phyloP scores from a whole-genome alignment of 192 early-diverging fungal species.

The Backusella tuberculispora region DNA sequence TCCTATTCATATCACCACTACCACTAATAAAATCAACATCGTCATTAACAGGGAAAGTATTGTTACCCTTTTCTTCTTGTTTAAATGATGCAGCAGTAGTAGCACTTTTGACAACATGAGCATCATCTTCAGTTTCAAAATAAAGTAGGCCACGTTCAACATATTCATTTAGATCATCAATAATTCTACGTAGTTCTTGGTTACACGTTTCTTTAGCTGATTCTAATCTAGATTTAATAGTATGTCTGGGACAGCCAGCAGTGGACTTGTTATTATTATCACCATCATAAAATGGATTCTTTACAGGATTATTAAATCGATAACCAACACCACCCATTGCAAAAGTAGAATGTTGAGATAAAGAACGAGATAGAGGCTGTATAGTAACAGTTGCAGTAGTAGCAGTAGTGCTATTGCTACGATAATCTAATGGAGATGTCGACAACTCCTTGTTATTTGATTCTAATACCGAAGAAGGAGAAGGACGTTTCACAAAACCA shows the following conservation, averaged over 20 bases:
- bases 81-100: neutral
- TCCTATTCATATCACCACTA: neutral
- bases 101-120: constrained; percentile 21
- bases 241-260: constrained; percentile 12
- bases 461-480: neutral
- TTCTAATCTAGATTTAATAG: constrained; percentile 37
- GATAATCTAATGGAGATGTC: neutral
- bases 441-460: neutral
- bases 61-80: neutral
- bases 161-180: constrained; percentile 66
- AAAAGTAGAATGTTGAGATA: constrained; percentile 2
- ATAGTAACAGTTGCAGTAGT: neutral
- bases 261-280: neutral
- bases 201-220: constrained; percentile 55
- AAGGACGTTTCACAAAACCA: constrained; percentile 2
- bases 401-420: neutral
- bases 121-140: constrained; percentile 45
- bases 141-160: constrained; percentile 63
- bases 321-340: constrained; percentile 5
- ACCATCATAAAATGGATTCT: neutral
- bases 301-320: constrained; percentile 9
- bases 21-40: neutral
- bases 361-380: neutral
- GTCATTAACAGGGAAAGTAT: neutral
- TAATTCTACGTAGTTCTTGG: constrained; percentile 62